Base-by-base conservation (phyloP, 225 moss, liverwort and hornwort genomes). In the Sphagnum tenellum region DNA sequence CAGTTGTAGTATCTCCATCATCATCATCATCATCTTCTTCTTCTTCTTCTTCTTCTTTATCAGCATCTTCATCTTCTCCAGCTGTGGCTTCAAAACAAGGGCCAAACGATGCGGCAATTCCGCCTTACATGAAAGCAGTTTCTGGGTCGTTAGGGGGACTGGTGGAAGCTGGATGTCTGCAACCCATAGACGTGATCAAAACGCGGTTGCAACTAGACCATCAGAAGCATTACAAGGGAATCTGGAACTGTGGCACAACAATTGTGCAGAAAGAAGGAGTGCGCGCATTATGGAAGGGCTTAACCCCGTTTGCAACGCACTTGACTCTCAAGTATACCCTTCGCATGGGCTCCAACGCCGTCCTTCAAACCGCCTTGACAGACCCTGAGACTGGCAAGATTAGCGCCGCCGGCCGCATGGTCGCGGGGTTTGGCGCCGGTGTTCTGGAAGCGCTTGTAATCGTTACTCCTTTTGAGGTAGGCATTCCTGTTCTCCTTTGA, bases 101-200 rank as follows among this genome's bases (percentile, higher is more conserved):
- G 47, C 72, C 69, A 48, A 74, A 79, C 67, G 93, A 84, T 8
- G 73, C 66, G 2, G 72, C 81, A 62, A 86, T 98, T 78, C 93
- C 98, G 2, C 78, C 98, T 0, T 86, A 89, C 80, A 60, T 93
- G 45, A 98, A 93, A 74, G 92, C 98, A 48, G 5, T 91, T 0
- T 98, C 90, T 47, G 98, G 93, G 9, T 93, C 90, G 9, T 63
- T 93, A 69, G 98, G 98, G 44, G 98, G 98, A 11, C 48, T 86
- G 12, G 76, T 98, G n/a, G 98, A 98, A 74, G 98, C 93, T n/a
- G 71, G 83, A 74, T 98, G 93, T 73, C 72, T 98, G 66, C 90
- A 98, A 60, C 98, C 98, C 3, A 93, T 98, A 55, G 98, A 98
- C 59, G 98, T 93, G 64, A 91, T 98, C 70, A 98, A 98, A 78